These are phyloP conservation scores for Cryomyces antarcticus DNA, from an alignment of 495 filamentous ascomycete genomes.

Conservation along the genomic window DNA sequence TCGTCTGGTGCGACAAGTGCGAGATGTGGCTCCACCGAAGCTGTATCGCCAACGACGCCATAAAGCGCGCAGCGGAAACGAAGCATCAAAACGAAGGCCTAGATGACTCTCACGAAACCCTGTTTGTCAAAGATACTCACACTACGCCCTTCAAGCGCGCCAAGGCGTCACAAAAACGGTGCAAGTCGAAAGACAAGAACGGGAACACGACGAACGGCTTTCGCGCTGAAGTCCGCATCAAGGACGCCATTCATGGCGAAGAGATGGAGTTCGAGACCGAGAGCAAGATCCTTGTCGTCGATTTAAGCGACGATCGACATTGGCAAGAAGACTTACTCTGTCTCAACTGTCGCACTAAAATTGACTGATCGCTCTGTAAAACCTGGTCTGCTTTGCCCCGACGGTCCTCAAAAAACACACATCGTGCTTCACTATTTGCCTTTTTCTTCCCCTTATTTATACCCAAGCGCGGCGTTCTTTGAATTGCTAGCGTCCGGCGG, in stretches of 20 bases:
- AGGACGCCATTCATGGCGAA: background rate
- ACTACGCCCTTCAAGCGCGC: background rate
- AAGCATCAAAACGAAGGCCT: background rate
- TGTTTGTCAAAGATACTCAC: background rate
- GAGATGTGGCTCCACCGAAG: constrained; percentile 9
- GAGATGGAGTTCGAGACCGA: background rate
- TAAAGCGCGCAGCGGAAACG: background rate
- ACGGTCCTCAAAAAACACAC: too few species aligned
- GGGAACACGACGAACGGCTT: background rate
- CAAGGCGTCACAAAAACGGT: background rate
- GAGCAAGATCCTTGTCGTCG: background rate
- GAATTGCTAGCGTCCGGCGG: too few species aligned
- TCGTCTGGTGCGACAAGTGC: constrained; percentile 9
- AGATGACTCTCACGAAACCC: too few species aligned
- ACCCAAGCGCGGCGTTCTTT: too few species aligned
- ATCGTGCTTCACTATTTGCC: too few species aligned
- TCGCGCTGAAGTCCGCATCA: background rate
- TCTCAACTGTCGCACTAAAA: background rate
- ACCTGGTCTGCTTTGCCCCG: too few species aligned
- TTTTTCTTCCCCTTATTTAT: too few species aligned
- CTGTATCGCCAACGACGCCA: constrained; percentile 8
- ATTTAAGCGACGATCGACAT: too few species aligned
- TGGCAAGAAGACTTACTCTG: background rate
- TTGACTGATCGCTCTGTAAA: background rate
- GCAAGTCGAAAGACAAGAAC: background rate